phyloP scores from a whole-genome alignment of 331 rosid genomes.

The Telfairia occidentalis region DNA sequence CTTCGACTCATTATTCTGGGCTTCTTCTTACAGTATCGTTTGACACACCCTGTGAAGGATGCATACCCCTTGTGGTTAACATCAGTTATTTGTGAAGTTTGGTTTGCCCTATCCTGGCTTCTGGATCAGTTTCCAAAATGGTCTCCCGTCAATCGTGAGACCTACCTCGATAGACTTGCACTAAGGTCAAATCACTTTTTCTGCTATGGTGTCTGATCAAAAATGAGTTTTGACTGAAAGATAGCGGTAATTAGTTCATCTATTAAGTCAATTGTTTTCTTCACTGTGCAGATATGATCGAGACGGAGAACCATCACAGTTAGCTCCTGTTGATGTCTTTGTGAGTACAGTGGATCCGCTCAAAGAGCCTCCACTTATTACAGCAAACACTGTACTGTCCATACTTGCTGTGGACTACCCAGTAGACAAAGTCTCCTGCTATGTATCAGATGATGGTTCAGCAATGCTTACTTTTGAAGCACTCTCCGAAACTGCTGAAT shows the following conservation, averaged over 20 bases:
- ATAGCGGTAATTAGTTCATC: neutral
- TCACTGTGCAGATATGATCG: conserved; percentile 64
- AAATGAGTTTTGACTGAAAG: neutral
- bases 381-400: conserved; percentile 97
- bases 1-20: conserved; percentile 91
- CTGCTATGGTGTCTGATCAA: conserved; percentile 7
- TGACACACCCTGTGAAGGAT: conserved; percentile 87
- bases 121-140: conserved; percentile 99
- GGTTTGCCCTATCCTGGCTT: conserved; percentile 97
- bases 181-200: conserved; percentile 42
- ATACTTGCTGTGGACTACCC: conserved; percentile 97
- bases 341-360: conserved; percentile 99
- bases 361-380: conserved; percentile 91
- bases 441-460: conserved; percentile 98
- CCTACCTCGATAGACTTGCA: conserved; percentile 80
- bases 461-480: conserved; percentile 97
- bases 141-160: conserved; percentile 90
- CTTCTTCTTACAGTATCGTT: conserved; percentile 92
- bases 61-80: conserved; percentile 87
- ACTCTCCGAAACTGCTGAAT: conserved; percentile 96
- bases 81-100: conserved; percentile 97
- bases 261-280: conserved; percentile 17
- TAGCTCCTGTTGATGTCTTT: conserved; percentile 84
- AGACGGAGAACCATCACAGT: conserved; percentile 91
- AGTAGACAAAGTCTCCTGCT: conserved; percentile 97